Evolutionary conservation across 768 basidiomycete species (phyloP).

Genomic region (Dioszegia hungarica): DNA sequence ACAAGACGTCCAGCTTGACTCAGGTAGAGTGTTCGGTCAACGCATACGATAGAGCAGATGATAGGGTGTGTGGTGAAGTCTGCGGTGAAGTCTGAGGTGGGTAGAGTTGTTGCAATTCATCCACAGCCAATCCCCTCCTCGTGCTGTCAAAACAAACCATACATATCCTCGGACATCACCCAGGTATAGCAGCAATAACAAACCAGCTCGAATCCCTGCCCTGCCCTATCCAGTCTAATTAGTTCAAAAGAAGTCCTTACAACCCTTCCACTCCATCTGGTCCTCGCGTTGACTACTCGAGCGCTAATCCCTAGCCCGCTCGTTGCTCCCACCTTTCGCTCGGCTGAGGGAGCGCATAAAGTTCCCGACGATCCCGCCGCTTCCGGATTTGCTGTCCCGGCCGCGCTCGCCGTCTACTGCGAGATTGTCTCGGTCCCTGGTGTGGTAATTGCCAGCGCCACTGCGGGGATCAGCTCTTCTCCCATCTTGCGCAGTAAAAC

Average conservation of each 20-base stretch:
- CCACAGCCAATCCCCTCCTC: too few species aligned
- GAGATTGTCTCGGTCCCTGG: constrained; percentile 7
- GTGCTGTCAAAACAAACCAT: too few species aligned
- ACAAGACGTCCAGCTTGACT: too few species aligned
- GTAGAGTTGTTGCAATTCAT: too few species aligned
- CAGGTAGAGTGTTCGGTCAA: too few species aligned
- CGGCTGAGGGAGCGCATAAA: constrained; percentile 39
- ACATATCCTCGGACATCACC: too few species aligned
- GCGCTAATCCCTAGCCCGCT: background rate
- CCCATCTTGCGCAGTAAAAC: background rate
- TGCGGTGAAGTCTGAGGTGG: too few species aligned
- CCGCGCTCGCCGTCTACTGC: constrained; percentile 26
- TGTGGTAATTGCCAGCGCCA: constrained; percentile 34
- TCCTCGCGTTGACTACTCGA: too few species aligned
- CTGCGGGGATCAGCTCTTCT: constrained; percentile 7
- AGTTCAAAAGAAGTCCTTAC: background rate
- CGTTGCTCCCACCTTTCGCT: constrained; percentile 24
- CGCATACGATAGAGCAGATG: too few species aligned
- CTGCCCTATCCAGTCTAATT: too few species aligned
- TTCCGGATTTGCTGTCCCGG: constrained; percentile 22
- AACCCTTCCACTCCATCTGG: background rate
- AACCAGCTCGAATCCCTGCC: background rate
- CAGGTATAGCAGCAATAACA: background rate
- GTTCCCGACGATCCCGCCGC: constrained; percentile 40
- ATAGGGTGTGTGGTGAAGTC: too few species aligned